Base-by-base conservation (phyloP, 371 early-diverging fungal species). In the Rhizopus stolonifer region DNA sequence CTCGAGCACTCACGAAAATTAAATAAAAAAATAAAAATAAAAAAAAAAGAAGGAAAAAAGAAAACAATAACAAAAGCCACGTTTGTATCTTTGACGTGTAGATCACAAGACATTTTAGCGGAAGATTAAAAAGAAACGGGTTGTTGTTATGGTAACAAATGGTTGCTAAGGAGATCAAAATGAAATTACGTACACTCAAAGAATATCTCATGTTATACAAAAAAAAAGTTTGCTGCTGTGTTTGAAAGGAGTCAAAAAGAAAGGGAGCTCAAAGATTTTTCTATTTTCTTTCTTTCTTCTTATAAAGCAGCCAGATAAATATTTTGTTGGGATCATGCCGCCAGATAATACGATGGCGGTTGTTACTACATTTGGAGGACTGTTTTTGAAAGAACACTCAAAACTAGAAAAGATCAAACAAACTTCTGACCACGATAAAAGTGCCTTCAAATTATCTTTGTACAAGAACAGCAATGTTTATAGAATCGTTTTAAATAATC, bases 391-490 rank as follows among this genome's bases (percentile, higher is more conserved):
- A 13, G 42, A 42, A 7, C 42, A 7, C 21, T 42, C 21, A 7
- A 10, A 4, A 3, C 11, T 9, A 43, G 24, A 19, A 5, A 18
- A 19, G 18, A 18, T 21, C 1, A 22, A 10, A 21, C 19, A 7
- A 25, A 10, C 24, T 1, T 21, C 9, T 42, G 36, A 36, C 15
- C 18, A 45, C 24, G 24, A 43, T 3, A 43, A n/a, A 5, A 26
- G 46, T 17, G 29, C 25, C 14, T 45, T 24, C 26, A 45, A 45
- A n/a, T 15, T 29, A 25, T 24, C 46, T 7, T 18, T 53, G 13
- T 53, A 45, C 26, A 52, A 46, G 14, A 61, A 65, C 45, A 65
- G 58, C 17, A 54, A 54, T 1, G 22, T 67, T 17, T 55, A 60
- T 18, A 57, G 72, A 10, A 54, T 62, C 25, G 58, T 60, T 5